Evolutionary conservation across 768 basidiomycete species (phyloP).

Genomic region (Rossbeevera mucosa): DNA sequence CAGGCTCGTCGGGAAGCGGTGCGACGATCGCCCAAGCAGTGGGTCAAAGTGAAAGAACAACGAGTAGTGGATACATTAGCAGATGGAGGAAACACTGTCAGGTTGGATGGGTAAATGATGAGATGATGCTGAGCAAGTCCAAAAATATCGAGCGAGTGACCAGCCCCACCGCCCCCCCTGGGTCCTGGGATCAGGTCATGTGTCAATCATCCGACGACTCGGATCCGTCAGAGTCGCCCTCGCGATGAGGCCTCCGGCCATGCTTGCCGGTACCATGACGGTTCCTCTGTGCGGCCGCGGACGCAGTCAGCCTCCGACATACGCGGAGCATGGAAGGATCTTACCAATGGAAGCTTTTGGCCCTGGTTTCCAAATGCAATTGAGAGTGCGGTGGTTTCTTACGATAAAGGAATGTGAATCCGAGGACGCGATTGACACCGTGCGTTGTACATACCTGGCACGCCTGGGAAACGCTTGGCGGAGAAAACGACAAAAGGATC

Average conservation of each 20-base stretch:
- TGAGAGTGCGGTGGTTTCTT: slow-evolving; percentile 85
- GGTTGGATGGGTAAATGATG: slow-evolving; percentile 20
- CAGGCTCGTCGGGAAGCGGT: slow-evolving; percentile 23
- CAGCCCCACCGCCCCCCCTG: background rate
- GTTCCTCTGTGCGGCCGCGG: slow-evolving; percentile 55
- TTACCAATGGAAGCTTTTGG: slow-evolving; percentile 81
- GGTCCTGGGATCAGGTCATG: slow-evolving; percentile 19
- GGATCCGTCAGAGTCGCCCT: slow-evolving; percentile 56
- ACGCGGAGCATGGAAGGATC: slow-evolving; percentile 31
- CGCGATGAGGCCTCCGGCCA: slow-evolving; percentile 52
- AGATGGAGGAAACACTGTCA: slow-evolving; percentile 19
- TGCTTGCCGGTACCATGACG: slow-evolving; percentile 69
- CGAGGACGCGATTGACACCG: slow-evolving; percentile 8
- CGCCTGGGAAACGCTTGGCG: slow-evolving; percentile 93
- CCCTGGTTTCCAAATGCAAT: slow-evolving; percentile 88
- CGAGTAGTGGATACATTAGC: slow-evolving; percentile 24
- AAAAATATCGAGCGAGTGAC: slow-evolving; percentile 5
- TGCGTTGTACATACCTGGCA: slow-evolving; percentile 65
- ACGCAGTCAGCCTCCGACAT: slow-evolving; percentile 18
- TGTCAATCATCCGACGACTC: slow-evolving; percentile 65
- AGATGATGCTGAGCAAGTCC: slow-evolving; percentile 10
- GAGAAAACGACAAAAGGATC: slow-evolving; percentile 84
- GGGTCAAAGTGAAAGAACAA: slow-evolving; percentile 13
- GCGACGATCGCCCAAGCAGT: slow-evolving; percentile 15
- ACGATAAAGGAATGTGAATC: slow-evolving; percentile 19